Evolutionary conservation across 1,139 yeast species (phyloP), one percentile per base, ranked within the genome.

Genomic region (Blastobotrys persicus): DNA sequence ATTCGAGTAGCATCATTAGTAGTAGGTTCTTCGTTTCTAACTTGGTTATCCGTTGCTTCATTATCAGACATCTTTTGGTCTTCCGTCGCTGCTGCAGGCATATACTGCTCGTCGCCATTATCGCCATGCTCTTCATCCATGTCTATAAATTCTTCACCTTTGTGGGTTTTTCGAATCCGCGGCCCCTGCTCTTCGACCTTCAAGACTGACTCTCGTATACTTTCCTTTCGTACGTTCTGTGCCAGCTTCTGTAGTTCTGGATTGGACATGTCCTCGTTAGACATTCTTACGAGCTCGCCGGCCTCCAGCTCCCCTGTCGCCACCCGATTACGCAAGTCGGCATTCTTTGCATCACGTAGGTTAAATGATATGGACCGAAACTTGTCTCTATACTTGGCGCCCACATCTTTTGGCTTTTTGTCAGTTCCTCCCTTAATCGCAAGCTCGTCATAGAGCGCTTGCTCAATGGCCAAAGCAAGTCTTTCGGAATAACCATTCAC

Each of bases 101-200:
- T 28, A 19, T 23, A 26, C 34, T 28, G 41, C 28, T 26, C 50
- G 6, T 32, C 35, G 23, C 31, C 43, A 44, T 31, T 32, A 13
- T 26, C 45, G 31, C 7, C 42, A 9, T 52, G 51, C 31, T 58
- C 60, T 28, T 73, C 77, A 46, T 75, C 77, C 39, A 73, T 76
- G 12, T 71, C 73, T 47, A 85, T 92, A n/a, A 85, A 74, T 37
- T 87, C 92, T 55, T 88, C 96, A 28, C 96, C 96, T 63, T 85
- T 87, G 62, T 87, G 95, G 1, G 95, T 87, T 59, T 88, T 73
- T 57, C 89, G 75, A 49, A 87, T 81, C 46, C 83, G 73, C 23
- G 87, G 87, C 31, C 77, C 79, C 32, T 63, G 64, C 14, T 17
- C 41, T 17, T 61, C 66, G 4, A 72, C 78, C 43, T 81, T 80